Base-by-base conservation (phyloP, 345 rosid species). In the Boechera stricta region DNA sequence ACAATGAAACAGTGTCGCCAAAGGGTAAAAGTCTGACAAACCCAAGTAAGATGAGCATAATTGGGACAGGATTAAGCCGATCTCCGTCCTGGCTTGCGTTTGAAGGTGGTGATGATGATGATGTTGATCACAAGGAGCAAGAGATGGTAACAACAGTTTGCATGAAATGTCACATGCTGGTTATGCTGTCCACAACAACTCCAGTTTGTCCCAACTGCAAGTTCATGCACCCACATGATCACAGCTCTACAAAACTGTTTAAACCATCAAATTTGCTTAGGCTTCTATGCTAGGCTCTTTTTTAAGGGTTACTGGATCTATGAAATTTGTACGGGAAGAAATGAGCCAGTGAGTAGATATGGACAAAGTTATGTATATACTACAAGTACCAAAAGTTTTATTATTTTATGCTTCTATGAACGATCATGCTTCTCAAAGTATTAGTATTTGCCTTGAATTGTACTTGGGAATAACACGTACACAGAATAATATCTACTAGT, bases 201-300 rank as follows among this genome's bases (percentile, higher is more conserved):
- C 98, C 91, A 35, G 79, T 87, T 2, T 93, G 98, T 72, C 98
- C 98, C 29, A 93, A 88, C 79, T 93, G 98, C 91, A 93, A 93
- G 75, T 93, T 91, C 86, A 75, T 91, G 85, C 95, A 93, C 82
- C 87, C 93, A 52, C 83, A 77, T 7, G 86, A 85, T 56, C 93
- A 87, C 44, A 76, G 64, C 77, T 56, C 83, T 56, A 79, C 86
- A 11, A 78, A 81, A 26, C 75, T 83, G 32, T 85, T 87, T 83
- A 83, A 82, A 81, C 83, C 72, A 60, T 67, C 82, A 68, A 79
- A 61, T 73, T 54, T 86, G 71, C 86, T 89, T 76, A 80, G 84
- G 63, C 87, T 90, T 57, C 68, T 90, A 57, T 88, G 90, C 79
- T 89, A 87, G 72, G 28, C 45, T 64, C 52, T 77, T 47, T 54